These are phyloP conservation scores for Mycena latifolia DNA, from an alignment of 768 basidiomycete genomes.

Conservation along the genomic window DNA sequence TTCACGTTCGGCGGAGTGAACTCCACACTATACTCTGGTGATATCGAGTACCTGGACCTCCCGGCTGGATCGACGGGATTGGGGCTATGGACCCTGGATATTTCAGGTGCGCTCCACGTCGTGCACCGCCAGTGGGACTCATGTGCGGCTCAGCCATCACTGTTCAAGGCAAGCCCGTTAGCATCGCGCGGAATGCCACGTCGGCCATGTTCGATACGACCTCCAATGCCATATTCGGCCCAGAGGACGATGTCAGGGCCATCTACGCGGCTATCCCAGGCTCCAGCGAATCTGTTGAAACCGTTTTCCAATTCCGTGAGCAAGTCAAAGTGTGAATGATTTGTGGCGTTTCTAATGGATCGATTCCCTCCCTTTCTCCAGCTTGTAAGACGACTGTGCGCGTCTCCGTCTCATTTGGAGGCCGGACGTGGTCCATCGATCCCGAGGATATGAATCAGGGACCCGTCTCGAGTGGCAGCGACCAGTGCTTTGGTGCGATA, in stretches of 20 bases:
- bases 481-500: constrained; percentile 1
- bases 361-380: not conserved
- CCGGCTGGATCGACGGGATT: not conserved
- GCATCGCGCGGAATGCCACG: constrained; percentile 6
- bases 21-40: constrained; percentile 6
- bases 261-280: constrained; percentile 15
- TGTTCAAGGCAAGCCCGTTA: not conserved
- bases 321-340: not conserved
- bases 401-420: constrained; percentile 19
- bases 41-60: constrained; percentile 9
- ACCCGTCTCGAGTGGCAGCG: not conserved
- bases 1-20: constrained; percentile 22
- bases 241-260: constrained; percentile 1
- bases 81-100: constrained; percentile 1
- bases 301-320: constrained; percentile 5
- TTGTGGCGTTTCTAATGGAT: not conserved
- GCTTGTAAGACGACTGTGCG: constrained; percentile 14
- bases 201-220: constrained; percentile 15
- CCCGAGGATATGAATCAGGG: constrained; percentile 5
- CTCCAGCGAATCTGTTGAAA: constrained; percentile 1
- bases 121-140: not conserved
- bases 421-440: constrained; percentile 7
- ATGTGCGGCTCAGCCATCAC: not conserved
- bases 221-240: not conserved
- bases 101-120: constrained; percentile 6